Evolutionary conservation across 768 basidiomycete species (phyloP).

Genomic region (Serendipita sp.): DNA sequence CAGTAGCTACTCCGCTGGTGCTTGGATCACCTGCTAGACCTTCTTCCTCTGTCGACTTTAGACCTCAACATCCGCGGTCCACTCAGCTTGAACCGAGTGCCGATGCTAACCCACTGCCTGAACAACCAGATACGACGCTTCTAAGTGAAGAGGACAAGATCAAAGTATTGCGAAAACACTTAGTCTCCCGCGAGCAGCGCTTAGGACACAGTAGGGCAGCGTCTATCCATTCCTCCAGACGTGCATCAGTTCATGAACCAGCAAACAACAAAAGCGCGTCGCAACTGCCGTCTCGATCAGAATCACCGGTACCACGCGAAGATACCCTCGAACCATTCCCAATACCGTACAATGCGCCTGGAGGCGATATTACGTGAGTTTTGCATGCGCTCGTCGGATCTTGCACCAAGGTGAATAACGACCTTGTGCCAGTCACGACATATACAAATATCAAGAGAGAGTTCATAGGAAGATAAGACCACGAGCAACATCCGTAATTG

Average conservation of each 20-base stretch:
- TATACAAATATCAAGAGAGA: constrained; percentile 90
- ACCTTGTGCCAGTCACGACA: constrained; percentile 47
- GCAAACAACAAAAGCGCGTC: neutral
- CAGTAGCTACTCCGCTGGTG: neutral
- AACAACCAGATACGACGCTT: neutral
- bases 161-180: constrained; percentile 60
- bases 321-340: constrained; percentile 61
- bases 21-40: constrained; percentile 5
- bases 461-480: constrained; percentile 46
- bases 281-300: neutral
- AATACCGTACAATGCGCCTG: constrained; percentile 74
- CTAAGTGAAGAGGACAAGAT: constrained; percentile 60
- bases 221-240: constrained; percentile 9
- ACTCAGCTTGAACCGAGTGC: constrained; percentile 7
- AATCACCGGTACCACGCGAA: constrained; percentile 13
- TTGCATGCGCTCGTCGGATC: constrained; percentile 1
- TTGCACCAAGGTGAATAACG: constrained; percentile 6
- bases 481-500: constrained; percentile 12
- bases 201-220: constrained; percentile 12
- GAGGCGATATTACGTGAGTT: constrained; percentile 85
- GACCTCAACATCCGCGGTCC: neutral
- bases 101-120: neutral
- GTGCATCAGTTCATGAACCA: constrained; percentile 9
- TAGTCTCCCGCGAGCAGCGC: constrained; percentile 63
- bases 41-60: neutral